phyloP scores from a whole-genome alignment of 352 stramenopile genomes.

The Phytophthora quininea region DNA sequence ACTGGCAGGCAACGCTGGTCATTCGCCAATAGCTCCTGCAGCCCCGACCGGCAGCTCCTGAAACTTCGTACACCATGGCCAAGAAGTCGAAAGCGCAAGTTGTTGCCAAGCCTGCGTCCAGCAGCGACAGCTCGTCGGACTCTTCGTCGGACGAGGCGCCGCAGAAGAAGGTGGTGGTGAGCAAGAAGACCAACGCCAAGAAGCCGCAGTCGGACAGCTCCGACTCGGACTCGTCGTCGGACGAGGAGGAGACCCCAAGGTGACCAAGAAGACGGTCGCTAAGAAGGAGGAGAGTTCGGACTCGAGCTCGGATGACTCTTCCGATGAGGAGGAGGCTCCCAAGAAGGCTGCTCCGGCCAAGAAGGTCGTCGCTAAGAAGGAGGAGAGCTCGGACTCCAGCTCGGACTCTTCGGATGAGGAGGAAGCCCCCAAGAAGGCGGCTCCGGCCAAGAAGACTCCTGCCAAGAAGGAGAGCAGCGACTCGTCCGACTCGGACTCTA shows the following conservation, averaged over 20 bases:
- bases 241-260: conserved; percentile 42
- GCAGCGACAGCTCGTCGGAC: conserved; percentile 56
- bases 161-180: conserved; percentile 50
- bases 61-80: conserved; percentile 32
- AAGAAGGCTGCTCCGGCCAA: conserved; percentile 52
- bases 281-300: conserved; percentile 23
- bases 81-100: conserved; percentile 60
- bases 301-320: conserved; percentile 52
- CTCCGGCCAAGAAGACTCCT: conserved; percentile 35
- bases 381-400: conserved; percentile 6
- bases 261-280: conserved; percentile 39
- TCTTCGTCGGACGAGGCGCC: conserved; percentile 62
- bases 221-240: conserved; percentile 41
- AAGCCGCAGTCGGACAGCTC: conserved; percentile 38
- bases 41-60: background rate
- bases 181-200: conserved; percentile 49
- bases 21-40: conserved; percentile 37
- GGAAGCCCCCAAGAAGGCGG: conserved; percentile 32
- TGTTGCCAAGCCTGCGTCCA: conserved; percentile 46
- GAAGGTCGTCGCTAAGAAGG: conserved; percentile 45
- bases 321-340: conserved; percentile 53
- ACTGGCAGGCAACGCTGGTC: conserved; percentile 33
- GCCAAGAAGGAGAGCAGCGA: conserved; percentile 43
- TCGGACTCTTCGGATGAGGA: conserved; percentile 44
- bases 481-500: conserved; percentile 31